These are phyloP conservation scores for Trypanosoma brucei DNA, from an alignment of 208 protist genomes.

Conservation along the genomic window DNA sequence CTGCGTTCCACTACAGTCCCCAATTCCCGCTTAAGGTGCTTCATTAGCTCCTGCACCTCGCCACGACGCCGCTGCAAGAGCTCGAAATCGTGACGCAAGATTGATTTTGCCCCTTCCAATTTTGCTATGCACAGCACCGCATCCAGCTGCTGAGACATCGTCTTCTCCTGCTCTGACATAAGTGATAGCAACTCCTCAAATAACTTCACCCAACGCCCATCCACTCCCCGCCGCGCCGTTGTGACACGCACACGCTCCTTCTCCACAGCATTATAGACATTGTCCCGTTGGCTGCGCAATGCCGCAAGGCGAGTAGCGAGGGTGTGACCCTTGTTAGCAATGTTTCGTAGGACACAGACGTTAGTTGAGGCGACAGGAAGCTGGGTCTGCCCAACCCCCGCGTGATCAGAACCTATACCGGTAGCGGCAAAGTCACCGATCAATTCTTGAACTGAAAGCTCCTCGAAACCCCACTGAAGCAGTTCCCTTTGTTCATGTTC, in stretches of 20 bases:
- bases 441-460: constrained; percentile 22
- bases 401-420: constrained; percentile 5
- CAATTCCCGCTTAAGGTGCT: constrained; percentile 12
- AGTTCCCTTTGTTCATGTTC: constrained; percentile 53
- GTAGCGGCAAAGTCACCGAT: constrained; percentile 6
- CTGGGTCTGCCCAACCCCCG: constrained; percentile 25
- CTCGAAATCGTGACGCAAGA: constrained; percentile 22
- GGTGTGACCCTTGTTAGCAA: constrained; percentile 5
- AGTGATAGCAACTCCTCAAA: constrained; percentile 15
- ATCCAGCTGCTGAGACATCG: background rate
- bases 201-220: constrained; percentile 12
- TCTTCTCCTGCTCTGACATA: constrained; percentile 17
- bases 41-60: constrained; percentile 7
- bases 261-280: constrained; percentile 3
- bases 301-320: constrained; percentile 2
- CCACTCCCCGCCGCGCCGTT: constrained; percentile 18
- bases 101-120: constrained; percentile 20
- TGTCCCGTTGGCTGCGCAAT: background rate
- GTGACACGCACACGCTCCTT: constrained; percentile 6
- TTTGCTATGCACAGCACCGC: constrained; percentile 22
- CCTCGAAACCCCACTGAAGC: constrained; percentile 31
- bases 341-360: constrained; percentile 26
- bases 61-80: constrained; percentile 13
- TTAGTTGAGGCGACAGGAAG: constrained; percentile 29
- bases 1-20: constrained; percentile 5